Base-by-base conservation (phyloP, 257 asterid genomes). In the Perilla frutescens region DNA sequence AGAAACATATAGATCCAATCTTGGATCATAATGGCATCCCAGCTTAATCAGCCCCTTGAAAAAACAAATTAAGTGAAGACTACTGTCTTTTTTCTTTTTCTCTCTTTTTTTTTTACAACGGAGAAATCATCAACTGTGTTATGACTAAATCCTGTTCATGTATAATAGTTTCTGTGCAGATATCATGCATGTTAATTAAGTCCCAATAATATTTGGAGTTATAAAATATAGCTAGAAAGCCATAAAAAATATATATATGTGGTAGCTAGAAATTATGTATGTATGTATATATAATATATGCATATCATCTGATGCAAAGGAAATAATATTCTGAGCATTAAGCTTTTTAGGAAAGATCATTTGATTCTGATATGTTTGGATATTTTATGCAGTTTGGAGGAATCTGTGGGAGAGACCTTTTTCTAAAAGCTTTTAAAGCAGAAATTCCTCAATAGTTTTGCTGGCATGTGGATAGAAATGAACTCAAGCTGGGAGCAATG, bases 321-420 rank as follows among this genome's bases (percentile, higher is more conserved):
- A 51, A 58, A 59, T 67, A 62, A 81, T 80, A 73, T 73, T 78
- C 76, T 56, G 73, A 40, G 44, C 44, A 4, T 40, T 8, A 78
- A 76, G 76, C 83, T 82, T 88, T 85, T 74, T 6, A 56, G 68
- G 78, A 84, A 85, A 70, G 83, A 84, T 77, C 68, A 81, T 62
- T 72, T 84, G 85, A 84, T 87, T 86, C 89, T 90, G 83, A 87
- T 90, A 78, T 82, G 81, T 71, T 60, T 74, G 83, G 84, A 78
- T 87, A 82, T 82, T 85, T 82, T 88, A 79, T 78, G 77, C 90
- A 79, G 85, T 90, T 82, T 81, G 83, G 87, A 73, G 85, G 92
- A 88, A 88, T 88, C 83, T 80, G 6, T 74, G 73, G 80, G 73
- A 78, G 53, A 55, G 82, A 20, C 26, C 89, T 78, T 88, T 85